Evolutionary conservation across 768 basidiomycete genomes (phyloP).

Genomic region (Kwoniella mangroviensis): DNA sequence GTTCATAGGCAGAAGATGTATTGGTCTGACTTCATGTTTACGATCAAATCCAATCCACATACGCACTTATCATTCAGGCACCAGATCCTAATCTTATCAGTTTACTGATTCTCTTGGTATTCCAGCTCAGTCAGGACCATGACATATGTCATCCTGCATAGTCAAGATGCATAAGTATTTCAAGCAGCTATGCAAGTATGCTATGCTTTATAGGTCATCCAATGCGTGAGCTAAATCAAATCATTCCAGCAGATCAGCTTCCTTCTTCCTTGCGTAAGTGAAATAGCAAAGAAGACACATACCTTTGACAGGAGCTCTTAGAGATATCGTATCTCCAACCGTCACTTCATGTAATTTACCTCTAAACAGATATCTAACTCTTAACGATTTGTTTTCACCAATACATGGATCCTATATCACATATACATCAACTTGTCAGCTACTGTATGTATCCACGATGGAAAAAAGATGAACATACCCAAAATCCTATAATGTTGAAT

Average conservation of each 20-base stretch:
- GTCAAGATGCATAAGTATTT: neutral
- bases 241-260: neutral
- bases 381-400: conserved; percentile 70
- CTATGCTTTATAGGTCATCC: conserved; percentile 10
- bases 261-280: neutral
- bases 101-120: neutral
- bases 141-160: neutral
- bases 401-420: conserved; percentile 69
- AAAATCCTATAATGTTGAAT: conserved; percentile 83
- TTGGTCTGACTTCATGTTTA: too few species aligned
- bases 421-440: neutral
- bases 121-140: neutral
- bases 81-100: neutral
- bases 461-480: conserved; percentile 52
- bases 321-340: conserved; percentile 69
- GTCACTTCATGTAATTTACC: conserved; percentile 76
- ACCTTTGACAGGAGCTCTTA: conserved; percentile 58
- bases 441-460: neutral
- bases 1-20: neutral
- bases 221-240: conserved; percentile 13
- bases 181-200: conserved; percentile 2
- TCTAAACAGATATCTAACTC: conserved; percentile 76
- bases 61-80: neutral
- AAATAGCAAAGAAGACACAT: conserved; percentile 14
- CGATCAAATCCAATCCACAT: too few species aligned